Conservation (phyloP, 2,329 filamentous ascomycete genomes). For the Xylariaceae sp. region DNA sequence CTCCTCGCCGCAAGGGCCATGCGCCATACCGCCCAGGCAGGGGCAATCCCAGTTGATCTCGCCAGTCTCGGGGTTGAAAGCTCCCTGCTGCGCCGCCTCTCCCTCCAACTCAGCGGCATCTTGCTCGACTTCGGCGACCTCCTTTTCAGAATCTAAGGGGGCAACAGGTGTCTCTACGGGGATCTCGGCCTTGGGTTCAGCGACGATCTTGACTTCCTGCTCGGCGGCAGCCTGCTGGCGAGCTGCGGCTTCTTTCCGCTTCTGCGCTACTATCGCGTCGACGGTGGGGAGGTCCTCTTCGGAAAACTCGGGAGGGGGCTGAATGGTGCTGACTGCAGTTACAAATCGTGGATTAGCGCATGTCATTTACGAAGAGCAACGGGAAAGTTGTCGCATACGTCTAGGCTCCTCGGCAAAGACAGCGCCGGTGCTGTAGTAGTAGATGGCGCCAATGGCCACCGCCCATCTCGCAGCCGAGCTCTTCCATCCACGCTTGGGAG, state of each 20-base stretch:
- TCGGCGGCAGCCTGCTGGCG: conserved; percentile 28
- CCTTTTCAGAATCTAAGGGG: conserved; percentile 11
- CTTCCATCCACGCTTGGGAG: conserved; percentile 77
- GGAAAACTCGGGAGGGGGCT: conserved; percentile 48
- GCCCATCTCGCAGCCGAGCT: conserved; percentile 67
- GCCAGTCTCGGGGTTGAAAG: conserved; percentile 96
- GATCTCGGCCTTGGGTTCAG: conserved; percentile 18
- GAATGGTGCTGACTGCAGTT: conserved; percentile 27
- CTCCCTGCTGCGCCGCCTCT: conserved; percentile 80
- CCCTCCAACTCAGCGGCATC: conserved; percentile 59
- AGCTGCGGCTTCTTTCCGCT: conserved; percentile 45
- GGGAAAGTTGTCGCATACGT: conserved; percentile 49
- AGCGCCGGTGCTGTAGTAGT: conserved; percentile 90
- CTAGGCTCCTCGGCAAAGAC: conserved; percentile 78
- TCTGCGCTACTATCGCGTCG: conserved; percentile 61
- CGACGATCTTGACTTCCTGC: not conserved
- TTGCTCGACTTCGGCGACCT: conserved; percentile 16
- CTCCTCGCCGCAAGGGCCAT: conserved; percentile 91
- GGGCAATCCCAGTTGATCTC: conserved; percentile 99
- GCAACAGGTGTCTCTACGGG: too few species aligned
- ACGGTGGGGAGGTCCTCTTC: conserved; percentile 58
- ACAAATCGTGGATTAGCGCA: conserved; percentile 3
- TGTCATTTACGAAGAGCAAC: not conserved
- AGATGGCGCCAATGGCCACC: conserved; percentile 69
- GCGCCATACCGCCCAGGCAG: conserved; percentile 92